A percentile compares a stretch with the other conserved stretches of the same genome.
These are phyloP conservation scores for Cyamopsis tetragonoloba DNA, from an alignment of 306 rosid species.

Conservation along the genomic window DNA sequence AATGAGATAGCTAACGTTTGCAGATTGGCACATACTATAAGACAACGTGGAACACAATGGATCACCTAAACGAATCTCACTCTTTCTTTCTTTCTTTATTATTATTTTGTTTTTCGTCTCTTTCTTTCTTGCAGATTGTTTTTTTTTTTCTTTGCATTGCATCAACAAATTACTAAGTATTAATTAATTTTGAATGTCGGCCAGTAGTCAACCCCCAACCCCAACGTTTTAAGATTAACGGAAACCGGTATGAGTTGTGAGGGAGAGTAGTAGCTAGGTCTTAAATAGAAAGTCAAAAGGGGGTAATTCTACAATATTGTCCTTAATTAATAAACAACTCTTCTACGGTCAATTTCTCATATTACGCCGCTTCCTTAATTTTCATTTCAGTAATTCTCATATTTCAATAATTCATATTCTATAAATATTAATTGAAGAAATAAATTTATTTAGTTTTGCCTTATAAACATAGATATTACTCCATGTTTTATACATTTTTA, in stretches of 20 bases:
- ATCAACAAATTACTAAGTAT: neutral
- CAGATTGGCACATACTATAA: neutral
- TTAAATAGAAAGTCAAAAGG: constrained; percentile 22
- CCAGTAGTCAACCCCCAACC: constrained; percentile 21
- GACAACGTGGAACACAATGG: neutral
- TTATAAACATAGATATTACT: too few species aligned
- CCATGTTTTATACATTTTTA: too few species aligned
- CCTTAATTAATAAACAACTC: too few species aligned
- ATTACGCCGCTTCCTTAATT: too few species aligned
- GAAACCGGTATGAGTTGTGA: constrained; percentile 1
- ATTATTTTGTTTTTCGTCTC: neutral
- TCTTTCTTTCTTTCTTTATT: neutral
- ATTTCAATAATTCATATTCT: too few species aligned
- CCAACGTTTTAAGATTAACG: neutral
- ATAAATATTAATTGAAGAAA: too few species aligned
- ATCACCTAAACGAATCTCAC: neutral
- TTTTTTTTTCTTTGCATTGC: neutral
- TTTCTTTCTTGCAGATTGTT: neutral
- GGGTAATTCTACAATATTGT: neutral
- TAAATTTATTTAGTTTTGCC: too few species aligned
- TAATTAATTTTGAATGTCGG: constrained; percentile 1
- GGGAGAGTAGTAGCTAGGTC: neutral
- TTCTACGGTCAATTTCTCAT: too few species aligned
- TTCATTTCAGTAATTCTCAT: too few species aligned
- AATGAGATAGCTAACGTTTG: neutral